Base-by-base conservation (phyloP, 192 early-diverging fungal genomes). In the Coemansia sp. region DNA sequence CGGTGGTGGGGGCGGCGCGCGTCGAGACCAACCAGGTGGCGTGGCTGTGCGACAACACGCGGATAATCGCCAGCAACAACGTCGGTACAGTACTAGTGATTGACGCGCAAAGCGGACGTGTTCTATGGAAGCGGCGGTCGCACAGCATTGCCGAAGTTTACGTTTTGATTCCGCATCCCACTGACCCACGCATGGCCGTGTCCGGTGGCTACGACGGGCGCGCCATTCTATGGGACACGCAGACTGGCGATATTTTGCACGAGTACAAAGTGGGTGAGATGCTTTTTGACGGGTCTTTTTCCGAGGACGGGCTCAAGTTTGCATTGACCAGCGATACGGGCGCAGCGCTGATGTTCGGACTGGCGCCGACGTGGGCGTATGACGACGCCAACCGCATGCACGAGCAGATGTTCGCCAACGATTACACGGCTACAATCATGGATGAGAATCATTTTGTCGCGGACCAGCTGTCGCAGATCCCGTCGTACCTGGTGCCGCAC, bases 121-220 rank as follows among this genome's bases (percentile, higher is more conserved):
- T 85, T 29, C 48, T 48, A 58, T 82, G 80, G 80, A 63, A 63
- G 32, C 51, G 50, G n/a, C 60, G 69, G 2, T 63, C 68, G 0
- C 80, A 82, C 71, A 70, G 75, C 52, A 25, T 73, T 6, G 80
- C 69, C 16, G 88, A 90, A 10, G 83, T 91, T 4, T 96, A 89
- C 70, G 90, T 89, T 0, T 69, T 93, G 8, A 89, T 89, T 58
- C 78, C 87, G 1, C 92, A 95, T 69, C 94, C 94, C 0, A 59
- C 69, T 2, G 90, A 94, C 52, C 76, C 81, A 8, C 80, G 83
- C n/a, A 82, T 92, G 2, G 74, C 94, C 3, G 72, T 96, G 20
- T 90, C 90, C 5, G 93, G 90, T 8, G 89, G 89, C 2, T 92
- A 94, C 73, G 93, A 95, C 64, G 93, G 93, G 22, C 83, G 85